phyloP scores from a whole-genome alignment of 352 stramenopile genomes.

The Phytopythium boreale region DNA sequence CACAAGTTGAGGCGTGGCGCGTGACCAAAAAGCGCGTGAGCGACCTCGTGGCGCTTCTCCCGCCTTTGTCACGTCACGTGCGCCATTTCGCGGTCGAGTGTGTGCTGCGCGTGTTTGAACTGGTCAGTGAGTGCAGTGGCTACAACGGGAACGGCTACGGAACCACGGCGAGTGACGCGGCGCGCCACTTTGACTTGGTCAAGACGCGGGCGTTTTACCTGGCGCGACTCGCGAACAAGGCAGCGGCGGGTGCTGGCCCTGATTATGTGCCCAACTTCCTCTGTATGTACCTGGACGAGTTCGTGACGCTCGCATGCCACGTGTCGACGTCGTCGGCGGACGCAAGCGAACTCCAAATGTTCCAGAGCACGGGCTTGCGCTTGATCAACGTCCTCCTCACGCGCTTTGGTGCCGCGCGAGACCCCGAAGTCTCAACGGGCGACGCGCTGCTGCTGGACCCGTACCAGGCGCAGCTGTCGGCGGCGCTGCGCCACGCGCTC shows the following conservation, averaged over 20 bases:
- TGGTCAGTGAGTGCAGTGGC: conserved; percentile 28
- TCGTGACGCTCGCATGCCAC: conserved; percentile 81
- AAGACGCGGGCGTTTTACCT: conserved; percentile 44
- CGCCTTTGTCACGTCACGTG: conserved; percentile 68
- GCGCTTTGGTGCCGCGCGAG: conserved; percentile 47
- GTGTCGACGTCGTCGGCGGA: conserved; percentile 67
- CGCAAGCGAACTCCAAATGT: conserved; percentile 70
- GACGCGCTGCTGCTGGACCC: conserved; percentile 68
- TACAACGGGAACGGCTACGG: conserved; percentile 11
- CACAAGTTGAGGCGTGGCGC: conserved; percentile 70
- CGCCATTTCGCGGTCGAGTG: conserved; percentile 77
- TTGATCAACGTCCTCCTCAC: conserved; percentile 66
- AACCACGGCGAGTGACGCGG: conserved; percentile 12
- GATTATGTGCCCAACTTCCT: conserved; percentile 55
- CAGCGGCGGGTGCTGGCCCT: neutral
- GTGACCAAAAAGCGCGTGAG: conserved; percentile 65
- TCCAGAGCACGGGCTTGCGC: conserved; percentile 67
- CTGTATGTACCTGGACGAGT: conserved; percentile 87
- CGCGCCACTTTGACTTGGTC: conserved; percentile 72
- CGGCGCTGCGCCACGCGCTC: conserved; percentile 70
- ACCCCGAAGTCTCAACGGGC: conserved; percentile 62
- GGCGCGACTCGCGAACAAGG: conserved; percentile 26
- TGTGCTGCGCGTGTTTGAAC: conserved; percentile 70
- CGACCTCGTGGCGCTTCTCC: conserved; percentile 54
- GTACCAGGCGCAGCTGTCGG: conserved; percentile 82